Conservation (phyloP, 768 basidiomycete genomes). For the Mycena leptocephala region DNA sequence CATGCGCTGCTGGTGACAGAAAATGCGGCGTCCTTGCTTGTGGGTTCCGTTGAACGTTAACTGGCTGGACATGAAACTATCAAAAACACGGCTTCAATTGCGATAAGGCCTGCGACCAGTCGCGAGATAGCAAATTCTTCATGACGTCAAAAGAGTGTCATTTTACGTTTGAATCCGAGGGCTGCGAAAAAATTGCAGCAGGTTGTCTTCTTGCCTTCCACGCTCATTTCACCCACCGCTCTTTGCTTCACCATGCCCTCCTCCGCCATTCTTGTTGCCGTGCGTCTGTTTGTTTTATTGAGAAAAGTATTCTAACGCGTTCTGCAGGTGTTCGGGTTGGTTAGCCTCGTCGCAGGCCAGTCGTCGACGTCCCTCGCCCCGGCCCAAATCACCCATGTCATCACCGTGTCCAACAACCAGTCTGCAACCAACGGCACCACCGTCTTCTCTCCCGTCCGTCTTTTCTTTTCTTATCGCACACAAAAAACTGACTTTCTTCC, state of each 20-base stretch:
- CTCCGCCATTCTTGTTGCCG: constrained; percentile 2
- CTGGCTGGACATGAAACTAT: too few relatives aligned
- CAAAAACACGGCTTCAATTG: too few relatives aligned
- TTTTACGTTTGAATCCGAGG: neutral
- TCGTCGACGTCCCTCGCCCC: constrained; percentile 21
- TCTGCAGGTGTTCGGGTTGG: constrained; percentile 15
- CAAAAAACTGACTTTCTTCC: neutral
- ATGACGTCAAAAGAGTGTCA: neutral
- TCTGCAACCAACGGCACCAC: constrained; percentile 26
- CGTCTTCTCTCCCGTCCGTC: constrained; percentile 32
- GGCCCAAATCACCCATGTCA: constrained; percentile 25
- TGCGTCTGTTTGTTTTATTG: neutral
- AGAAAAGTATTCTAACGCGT: neutral
- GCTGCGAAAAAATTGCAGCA: neutral
- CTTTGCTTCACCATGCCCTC: constrained; percentile 4
- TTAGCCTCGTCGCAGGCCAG: neutral
- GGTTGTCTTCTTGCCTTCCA: neutral
- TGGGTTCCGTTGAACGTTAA: too few relatives aligned
- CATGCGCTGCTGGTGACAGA: too few relatives aligned
- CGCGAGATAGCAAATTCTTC: neutral
- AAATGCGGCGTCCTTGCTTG: too few relatives aligned
- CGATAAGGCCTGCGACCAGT: neutral
- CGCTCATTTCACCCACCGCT: constrained; percentile 6
- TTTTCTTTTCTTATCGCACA: neutral
- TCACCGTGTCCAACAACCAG: constrained; percentile 35